Evolutionary conservation across 2,329 filamentous ascomycete species (phyloP).

Genomic region (Trichoderma sp.): DNA sequence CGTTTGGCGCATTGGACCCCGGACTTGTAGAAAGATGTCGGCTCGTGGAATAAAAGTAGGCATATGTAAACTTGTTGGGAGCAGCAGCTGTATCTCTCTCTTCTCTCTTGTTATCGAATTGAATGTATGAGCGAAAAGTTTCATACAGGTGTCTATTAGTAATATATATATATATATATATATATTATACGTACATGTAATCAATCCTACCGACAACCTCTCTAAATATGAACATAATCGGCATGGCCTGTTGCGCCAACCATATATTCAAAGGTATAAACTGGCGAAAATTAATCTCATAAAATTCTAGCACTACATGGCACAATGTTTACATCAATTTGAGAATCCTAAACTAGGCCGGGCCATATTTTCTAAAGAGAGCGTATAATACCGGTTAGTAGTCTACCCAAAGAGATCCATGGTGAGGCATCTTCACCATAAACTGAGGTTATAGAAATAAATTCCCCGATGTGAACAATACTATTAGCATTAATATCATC

Average conservation of each 20-base stretch:
- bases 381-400: too few relatives aligned
- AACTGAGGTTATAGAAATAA: too few relatives aligned
- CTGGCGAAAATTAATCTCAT: too few relatives aligned
- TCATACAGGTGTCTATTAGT: too few relatives aligned
- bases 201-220: not conserved
- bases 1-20: not conserved
- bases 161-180: too few relatives aligned
- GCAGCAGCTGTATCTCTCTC: not conserved
- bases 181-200: too few relatives aligned
- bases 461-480: too few relatives aligned
- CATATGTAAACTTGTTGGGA: not conserved
- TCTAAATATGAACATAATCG: not conserved
- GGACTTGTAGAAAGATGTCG: not conserved
- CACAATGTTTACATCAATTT: not conserved
- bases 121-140: not conserved
- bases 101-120: not conserved
- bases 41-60: not conserved
- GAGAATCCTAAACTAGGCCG: too few relatives aligned
- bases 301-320: not conserved
- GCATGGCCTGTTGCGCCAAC: not conserved
- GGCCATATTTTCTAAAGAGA: too few relatives aligned
- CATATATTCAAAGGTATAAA: not conserved
- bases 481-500: too few relatives aligned
- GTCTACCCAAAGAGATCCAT: too few relatives aligned
- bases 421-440: too few relatives aligned